These are phyloP conservation scores for Trichoderma sp. DNA, from an alignment of 2,329 filamentous ascomycete genomes.

Conservation along the genomic window DNA sequence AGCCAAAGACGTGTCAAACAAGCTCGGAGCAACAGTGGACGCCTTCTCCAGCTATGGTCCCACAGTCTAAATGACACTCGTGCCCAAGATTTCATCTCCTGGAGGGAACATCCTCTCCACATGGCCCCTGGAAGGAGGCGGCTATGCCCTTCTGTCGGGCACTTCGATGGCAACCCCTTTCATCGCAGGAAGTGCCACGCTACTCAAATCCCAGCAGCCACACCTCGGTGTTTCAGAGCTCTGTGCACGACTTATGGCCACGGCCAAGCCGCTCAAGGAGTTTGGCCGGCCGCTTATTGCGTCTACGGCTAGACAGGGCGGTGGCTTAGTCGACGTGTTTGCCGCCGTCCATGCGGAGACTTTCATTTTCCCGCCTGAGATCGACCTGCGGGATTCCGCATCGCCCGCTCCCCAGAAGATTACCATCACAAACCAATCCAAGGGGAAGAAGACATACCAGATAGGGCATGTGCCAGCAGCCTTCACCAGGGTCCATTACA, in stretches of 20 bases:
- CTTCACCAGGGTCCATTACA: background rate
- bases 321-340: constrained; percentile 14
- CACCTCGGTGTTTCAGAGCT: background rate
- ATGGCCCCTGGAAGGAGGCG: constrained; percentile 44
- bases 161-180: constrained; percentile 54
- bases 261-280: background rate
- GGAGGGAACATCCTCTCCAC: constrained; percentile 51
- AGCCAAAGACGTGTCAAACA: background rate
- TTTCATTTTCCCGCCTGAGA: background rate
- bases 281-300: background rate
- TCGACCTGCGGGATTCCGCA: constrained; percentile 17
- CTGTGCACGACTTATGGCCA: constrained; percentile 3
- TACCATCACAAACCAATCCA: constrained; percentile 22
- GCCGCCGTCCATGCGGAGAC: constrained; percentile 9
- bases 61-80: constrained; percentile 46
- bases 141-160: constrained; percentile 49
- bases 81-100: constrained; percentile 46
- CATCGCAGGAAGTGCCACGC: constrained; percentile 44
- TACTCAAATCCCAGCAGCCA: constrained; percentile 37
- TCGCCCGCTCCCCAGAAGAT: constrained; percentile 12
- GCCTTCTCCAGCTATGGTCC: constrained; percentile 46
- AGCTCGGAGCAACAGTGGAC: background rate
- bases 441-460: constrained; percentile 5
- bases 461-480: constrained; percentile 1
- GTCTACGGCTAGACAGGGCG: constrained; percentile 16